Evolutionary conservation across 495 filamentous ascomycete species (phyloP), one percentile per base, ranked within the genome.

Genomic region (Hypoxylon subgilvum): DNA sequence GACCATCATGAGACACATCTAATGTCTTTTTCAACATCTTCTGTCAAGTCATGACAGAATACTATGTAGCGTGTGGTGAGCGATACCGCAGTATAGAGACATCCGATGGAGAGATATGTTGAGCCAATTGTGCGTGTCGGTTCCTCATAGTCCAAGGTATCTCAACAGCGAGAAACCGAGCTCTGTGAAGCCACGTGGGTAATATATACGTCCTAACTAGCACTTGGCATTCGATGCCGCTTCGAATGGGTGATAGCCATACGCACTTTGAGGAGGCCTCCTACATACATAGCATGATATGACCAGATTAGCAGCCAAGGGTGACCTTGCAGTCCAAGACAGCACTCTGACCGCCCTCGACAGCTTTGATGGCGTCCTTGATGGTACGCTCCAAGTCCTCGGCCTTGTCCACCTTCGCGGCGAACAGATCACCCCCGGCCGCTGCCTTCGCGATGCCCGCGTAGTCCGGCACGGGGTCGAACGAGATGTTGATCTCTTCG

Each of bases 371-470:
- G 19, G 89, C 90, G 62, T 84, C 75, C 27, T 80, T 81, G 39
- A 94, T 68, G 27, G 84, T 73, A 69, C 77, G 62, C 61, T 87
- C 75, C 70, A 92, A 66, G 19, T 88, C 74, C 47, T 82, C 67
- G 65, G 80, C 76, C 73, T 83, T 81, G 70, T 85, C 76, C 36
- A 89, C 76, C 55, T 80, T 72, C 61, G 85, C 77, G 30, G 88
- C 74, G 73, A 86, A 81, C 27, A 92, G 43, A 31, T 89, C 79
- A 1, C 91, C 90, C 3, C 91, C 92, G 0, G 88, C 85, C 0
- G 92, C 91, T 4, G 92, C 93, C 76, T 90, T 90, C 0, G 93
- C 93, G 52, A 97, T 96, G 8, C 92, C 93, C 0, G 89, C 77
- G 69, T 93, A 97, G 65, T 97, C 92, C 1, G 93, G 93, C 0